Evolutionary conservation across 257 asterid genomes (phyloP).

Genomic region (Rauvolfia tetraphylla): DNA sequence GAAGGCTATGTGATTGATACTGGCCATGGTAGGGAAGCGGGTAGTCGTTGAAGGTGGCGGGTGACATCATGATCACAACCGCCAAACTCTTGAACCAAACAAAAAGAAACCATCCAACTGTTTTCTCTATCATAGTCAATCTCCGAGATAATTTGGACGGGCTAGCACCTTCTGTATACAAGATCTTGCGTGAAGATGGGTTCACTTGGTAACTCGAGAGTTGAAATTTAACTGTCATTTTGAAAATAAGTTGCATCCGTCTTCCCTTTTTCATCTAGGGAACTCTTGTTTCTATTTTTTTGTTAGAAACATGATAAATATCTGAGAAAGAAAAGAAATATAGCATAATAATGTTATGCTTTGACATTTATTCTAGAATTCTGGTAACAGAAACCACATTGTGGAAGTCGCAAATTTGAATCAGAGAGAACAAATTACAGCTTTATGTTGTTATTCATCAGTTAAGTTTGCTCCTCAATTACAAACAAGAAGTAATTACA

Average conservation of each 20-base stretch:
- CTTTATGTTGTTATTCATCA: background rate
- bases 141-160: constrained; percentile 6
- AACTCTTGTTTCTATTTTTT: background rate
- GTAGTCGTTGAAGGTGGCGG: constrained; percentile 71
- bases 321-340: too few species aligned
- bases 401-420: too few species aligned
- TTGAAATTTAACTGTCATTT: constrained; percentile 8
- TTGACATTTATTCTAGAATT: too few species aligned
- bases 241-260: constrained; percentile 2
- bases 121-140: constrained; percentile 31
- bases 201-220: constrained; percentile 9
- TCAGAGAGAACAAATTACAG: background rate
- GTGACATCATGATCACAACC: constrained; percentile 50
- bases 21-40: constrained; percentile 25
- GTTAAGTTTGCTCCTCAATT: background rate
- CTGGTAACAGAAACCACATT: too few species aligned
- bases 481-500: background rate
- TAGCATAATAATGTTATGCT: too few species aligned
- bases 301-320: too few species aligned
- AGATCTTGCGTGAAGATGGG: constrained; percentile 14
- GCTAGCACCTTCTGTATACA: constrained; percentile 4
- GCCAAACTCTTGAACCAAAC: constrained; percentile 38
- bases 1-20: constrained; percentile 8
- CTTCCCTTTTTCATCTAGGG: background rate
- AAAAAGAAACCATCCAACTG: constrained; percentile 22